Conservation (phyloP, 2,329 filamentous ascomycete genomes). For the Didymella glomerata region DNA sequence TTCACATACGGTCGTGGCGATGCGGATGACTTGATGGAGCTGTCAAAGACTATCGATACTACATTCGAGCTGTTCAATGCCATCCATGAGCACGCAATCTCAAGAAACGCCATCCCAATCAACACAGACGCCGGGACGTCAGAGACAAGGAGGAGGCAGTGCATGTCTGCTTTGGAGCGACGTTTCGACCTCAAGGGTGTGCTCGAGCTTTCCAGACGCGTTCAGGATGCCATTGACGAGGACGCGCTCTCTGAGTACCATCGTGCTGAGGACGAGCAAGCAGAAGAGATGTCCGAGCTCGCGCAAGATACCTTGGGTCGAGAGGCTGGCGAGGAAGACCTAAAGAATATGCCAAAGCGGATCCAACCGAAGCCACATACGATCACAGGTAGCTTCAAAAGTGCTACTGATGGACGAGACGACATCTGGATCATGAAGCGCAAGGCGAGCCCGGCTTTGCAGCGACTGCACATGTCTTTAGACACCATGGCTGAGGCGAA, state of each 20-base stretch:
- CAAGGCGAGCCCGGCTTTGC: constrained; percentile 71
- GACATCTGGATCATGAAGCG: constrained; percentile 71
- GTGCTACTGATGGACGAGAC: constrained; percentile 50
- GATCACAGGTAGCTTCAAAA: constrained; percentile 44
- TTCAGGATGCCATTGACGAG: constrained; percentile 85
- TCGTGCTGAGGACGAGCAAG: constrained; percentile 75
- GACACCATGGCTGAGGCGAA: constrained; percentile 69
- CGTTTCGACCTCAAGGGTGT: constrained; percentile 75
- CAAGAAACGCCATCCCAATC: constrained; percentile 26
- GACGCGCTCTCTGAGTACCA: constrained; percentile 86
- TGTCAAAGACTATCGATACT: constrained; percentile 81
- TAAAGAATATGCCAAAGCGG: constrained; percentile 49
- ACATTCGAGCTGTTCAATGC: constrained; percentile 69
- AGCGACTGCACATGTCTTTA: constrained; percentile 73
- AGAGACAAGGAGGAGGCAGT: constrained; percentile 35
- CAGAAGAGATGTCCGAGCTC: constrained; percentile 73
- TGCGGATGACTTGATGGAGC: constrained; percentile 84
- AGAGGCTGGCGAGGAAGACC: constrained; percentile 69
- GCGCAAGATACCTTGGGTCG: constrained; percentile 74
- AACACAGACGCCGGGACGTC: constrained; percentile 18
- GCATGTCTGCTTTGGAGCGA: constrained; percentile 55
- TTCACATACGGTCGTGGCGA: constrained; percentile 93
- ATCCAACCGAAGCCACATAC: constrained; percentile 48
- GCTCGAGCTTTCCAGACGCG: constrained; percentile 71
- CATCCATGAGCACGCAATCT: constrained; percentile 35